Conservation (phyloP, 2,329 filamentous ascomycete species). For the Geosmithia putterillii region DNA sequence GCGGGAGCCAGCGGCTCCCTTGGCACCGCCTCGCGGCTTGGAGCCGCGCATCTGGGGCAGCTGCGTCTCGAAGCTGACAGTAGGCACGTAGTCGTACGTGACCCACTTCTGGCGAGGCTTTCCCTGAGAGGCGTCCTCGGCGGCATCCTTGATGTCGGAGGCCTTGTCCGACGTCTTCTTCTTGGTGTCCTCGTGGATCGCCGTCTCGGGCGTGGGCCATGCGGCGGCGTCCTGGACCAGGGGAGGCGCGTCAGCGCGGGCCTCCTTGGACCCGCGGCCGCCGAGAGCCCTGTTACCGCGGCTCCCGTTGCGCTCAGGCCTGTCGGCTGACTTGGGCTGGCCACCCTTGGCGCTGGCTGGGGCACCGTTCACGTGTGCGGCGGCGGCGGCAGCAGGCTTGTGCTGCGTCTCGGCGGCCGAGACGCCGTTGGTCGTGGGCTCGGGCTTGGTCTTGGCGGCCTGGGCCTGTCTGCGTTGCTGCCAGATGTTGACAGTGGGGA, state of each 20-base stretch:
- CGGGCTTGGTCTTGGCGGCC: conserved; percentile 38
- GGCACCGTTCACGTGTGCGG: conserved; percentile 17
- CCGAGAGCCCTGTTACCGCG: conserved; percentile 33
- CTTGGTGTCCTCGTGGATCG: conserved; percentile 58
- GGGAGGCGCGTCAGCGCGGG: conserved; percentile 31
- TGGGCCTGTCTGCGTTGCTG: conserved; percentile 60
- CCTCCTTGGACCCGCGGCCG: conserved; percentile 22
- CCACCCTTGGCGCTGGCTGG: conserved; percentile 15
- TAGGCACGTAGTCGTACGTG: conserved; percentile 68
- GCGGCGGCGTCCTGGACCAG: conserved; percentile 63
- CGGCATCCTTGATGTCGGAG: conserved; percentile 51
- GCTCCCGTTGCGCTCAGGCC: conserved; percentile 28
- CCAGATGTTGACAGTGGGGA: conserved; percentile 83
- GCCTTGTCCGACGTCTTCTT: conserved; percentile 53
- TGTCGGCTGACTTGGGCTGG: conserved; percentile 30
- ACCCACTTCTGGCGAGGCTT: conserved; percentile 67
- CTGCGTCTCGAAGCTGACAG: conserved; percentile 77
- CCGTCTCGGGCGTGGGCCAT: conserved; percentile 86
- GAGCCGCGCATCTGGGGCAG: conserved; percentile 42
- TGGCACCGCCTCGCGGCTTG: conserved; percentile 36
- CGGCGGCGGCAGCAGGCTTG: conserved; percentile 8
- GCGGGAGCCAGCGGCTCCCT: conserved; percentile 25
- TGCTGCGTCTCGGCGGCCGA: conserved; percentile 5
- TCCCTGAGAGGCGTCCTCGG: conserved; percentile 33
- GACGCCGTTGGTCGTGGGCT: conserved; percentile 20